Percentiles rank a stretch among this genome's conserved stretches.
These are phyloP conservation scores for Pichia sp. DNA, from an alignment of 1,139 yeast genomes.

Conservation along the genomic window DNA sequence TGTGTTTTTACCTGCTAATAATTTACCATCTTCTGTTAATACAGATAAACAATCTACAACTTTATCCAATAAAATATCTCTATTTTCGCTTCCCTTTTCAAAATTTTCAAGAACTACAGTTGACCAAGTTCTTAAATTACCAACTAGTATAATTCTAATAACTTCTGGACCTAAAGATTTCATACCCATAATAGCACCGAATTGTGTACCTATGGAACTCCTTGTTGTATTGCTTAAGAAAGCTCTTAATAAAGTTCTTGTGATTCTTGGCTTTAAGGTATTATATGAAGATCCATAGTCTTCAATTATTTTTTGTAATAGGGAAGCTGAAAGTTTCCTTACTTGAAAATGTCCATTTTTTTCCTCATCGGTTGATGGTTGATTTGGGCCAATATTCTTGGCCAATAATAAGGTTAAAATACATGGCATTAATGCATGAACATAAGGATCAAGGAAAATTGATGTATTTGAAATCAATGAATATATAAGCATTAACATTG, in stretches of 20 bases:
- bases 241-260: slow-evolving; percentile 86
- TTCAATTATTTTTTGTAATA: slow-evolving; percentile 68
- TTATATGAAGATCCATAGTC: slow-evolving; percentile 83
- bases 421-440: slow-evolving; percentile 95
- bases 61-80: slow-evolving; percentile 39
- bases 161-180: slow-evolving; percentile 84
- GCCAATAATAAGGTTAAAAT: slow-evolving; percentile 84
- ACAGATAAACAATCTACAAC: slow-evolving; percentile 50
- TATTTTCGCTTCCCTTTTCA: slow-evolving; percentile 29
- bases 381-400: slow-evolving; percentile 67
- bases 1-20: slow-evolving; percentile 11
- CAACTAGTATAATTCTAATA: slow-evolving; percentile 73
- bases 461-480: slow-evolving; percentile 81
- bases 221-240: slow-evolving; percentile 54
- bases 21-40: slow-evolving; percentile 34
- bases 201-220: slow-evolving; percentile 72
- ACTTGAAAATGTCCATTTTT: slow-evolving; percentile 34
- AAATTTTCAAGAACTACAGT: slow-evolving; percentile 39
- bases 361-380: slow-evolving; percentile 18
- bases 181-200: slow-evolving; percentile 85
- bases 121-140: slow-evolving; percentile 80
- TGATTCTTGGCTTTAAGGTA: slow-evolving; percentile 87
- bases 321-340: slow-evolving; percentile 82
- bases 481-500: slow-evolving; percentile 85
- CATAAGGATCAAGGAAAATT: slow-evolving; percentile 89